Percentiles rank a stretch among this genome's conserved stretches.
phyloP scores from a whole-genome alignment of 768 basidiomycete genomes.

The Flagelloscypha sp. region DNA sequence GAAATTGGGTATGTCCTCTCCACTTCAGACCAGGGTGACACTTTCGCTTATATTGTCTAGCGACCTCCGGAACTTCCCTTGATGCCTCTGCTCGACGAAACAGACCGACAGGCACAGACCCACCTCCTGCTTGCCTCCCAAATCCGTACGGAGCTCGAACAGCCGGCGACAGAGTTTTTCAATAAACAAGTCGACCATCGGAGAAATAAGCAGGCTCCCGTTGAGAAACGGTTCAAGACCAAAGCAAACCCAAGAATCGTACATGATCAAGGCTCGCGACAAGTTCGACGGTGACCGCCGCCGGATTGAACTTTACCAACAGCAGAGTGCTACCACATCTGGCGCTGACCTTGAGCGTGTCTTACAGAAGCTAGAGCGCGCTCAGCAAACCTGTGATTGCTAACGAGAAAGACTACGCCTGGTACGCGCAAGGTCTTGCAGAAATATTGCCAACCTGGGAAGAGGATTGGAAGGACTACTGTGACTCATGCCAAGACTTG shows the following conservation, averaged over 20 bases:
- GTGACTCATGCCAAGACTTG: conserved; percentile 90
- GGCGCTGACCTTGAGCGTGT: conserved; percentile 92
- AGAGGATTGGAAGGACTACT: conserved; percentile 87
- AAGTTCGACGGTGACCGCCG: conserved; percentile 92
- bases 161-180: conserved; percentile 49
- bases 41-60: too few species aligned
- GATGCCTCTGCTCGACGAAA: conserved; percentile 59
- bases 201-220: conserved; percentile 59
- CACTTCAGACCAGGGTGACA: too few species aligned
- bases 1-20: conserved; percentile 12
- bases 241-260: conserved; percentile 81
- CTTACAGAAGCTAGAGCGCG: conserved; percentile 76
- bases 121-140: conserved; percentile 71
- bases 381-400: conserved; percentile 81
- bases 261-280: conserved; percentile 84
- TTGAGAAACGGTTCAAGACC: conserved; percentile 87
- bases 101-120: conserved; percentile 68
- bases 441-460: conserved; percentile 87
- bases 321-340: conserved; percentile 83
- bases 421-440: conserved; percentile 70
- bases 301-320: conserved; percentile 88
- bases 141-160: conserved; percentile 71
- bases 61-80: conserved; percentile 50
- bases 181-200: conserved; percentile 62
- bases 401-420: conserved; percentile 90